Conservation (phyloP, 1,284 basidiomycete species). For the Apiotrichum mycotoxinovorans region DNA sequence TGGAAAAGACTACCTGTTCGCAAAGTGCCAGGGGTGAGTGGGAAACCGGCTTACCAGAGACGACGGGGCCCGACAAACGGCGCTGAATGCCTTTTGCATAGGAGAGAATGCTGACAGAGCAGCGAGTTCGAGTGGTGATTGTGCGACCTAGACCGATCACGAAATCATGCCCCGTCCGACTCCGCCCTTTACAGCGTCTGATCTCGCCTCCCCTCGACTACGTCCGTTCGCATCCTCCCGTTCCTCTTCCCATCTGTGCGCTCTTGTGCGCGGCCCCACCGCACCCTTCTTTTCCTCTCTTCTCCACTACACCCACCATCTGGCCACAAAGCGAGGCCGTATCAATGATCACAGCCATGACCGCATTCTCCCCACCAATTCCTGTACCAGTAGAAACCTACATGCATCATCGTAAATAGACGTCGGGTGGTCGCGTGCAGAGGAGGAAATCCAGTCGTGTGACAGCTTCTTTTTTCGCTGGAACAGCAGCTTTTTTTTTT, state of each 20-base stretch:
- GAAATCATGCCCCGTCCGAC: too few relatives aligned
- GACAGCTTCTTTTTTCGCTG: too few relatives aligned
- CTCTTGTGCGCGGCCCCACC: not conserved
- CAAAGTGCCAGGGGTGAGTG: slow-evolving; percentile 69
- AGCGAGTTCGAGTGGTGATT: slow-evolving; percentile 41
- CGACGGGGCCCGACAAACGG: too few relatives aligned
- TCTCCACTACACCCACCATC: not conserved
- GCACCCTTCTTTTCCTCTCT: too few relatives aligned
- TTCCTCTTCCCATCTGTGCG: not conserved
- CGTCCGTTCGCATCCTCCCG: not conserved
- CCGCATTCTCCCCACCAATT: slow-evolving; percentile 6
- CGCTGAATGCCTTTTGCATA: too few relatives aligned
- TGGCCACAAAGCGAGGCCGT: not conserved
- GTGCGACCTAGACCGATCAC: not conserved
- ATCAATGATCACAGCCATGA: slow-evolving; percentile 2
- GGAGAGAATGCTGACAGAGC: slow-evolving; percentile 10
- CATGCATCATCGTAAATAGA: slow-evolving; percentile 13
- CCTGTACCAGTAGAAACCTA: slow-evolving; percentile 19
- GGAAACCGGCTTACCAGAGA: too few relatives aligned
- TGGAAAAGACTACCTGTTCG: slow-evolving; percentile 94
- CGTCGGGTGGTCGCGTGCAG: not conserved
- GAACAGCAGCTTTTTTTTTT: too few relatives aligned
- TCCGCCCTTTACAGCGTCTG: not conserved
- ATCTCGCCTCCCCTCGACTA: not conserved
- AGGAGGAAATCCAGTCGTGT: not conserved